A percentile compares a stretch with the other conserved stretches of the same genome.
Conservation (phyloP, 106 monocot species). For the Agapanthus africanus region DNA sequence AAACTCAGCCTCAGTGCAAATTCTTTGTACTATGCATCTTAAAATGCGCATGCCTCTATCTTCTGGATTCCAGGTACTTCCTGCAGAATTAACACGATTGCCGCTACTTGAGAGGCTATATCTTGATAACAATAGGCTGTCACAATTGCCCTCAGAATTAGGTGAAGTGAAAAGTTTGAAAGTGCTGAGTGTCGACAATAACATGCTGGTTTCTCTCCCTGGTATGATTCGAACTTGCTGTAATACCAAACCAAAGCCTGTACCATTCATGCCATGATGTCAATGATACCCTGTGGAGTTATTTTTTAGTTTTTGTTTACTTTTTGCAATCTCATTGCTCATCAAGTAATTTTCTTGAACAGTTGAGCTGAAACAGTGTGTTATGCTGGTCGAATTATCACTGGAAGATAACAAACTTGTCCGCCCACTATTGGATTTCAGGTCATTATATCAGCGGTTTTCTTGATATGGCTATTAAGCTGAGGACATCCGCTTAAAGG, state of each 20-base stretch:
- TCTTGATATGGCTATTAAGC: not conserved
- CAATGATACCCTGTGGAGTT: not conserved
- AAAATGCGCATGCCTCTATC: not conserved
- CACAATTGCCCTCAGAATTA: conserved; percentile 80
- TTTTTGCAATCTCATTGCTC: not conserved
- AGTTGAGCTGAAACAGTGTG: conserved; percentile 94
- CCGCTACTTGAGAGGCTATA: conserved; percentile 78
- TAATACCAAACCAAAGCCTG: not conserved
- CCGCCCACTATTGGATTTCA: conserved; percentile 96
- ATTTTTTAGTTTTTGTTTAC: not conserved
- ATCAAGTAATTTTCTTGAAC: conserved; percentile 8
- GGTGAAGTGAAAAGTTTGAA: conserved; percentile 78
- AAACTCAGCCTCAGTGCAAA: not conserved
- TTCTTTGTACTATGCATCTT: not conserved
- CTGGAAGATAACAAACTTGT: conserved; percentile 92
- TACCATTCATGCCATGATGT: not conserved
- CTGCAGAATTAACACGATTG: conserved; percentile 66
- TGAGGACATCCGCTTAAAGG: not conserved
- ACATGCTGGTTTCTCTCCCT: conserved; percentile 82
- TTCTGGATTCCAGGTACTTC: conserved; percentile 51
- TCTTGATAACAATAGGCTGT: conserved; percentile 81
- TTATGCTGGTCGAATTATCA: conserved; percentile 78
- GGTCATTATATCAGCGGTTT: conserved; percentile 42
- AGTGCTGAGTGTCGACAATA: conserved; percentile 83
- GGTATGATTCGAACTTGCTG: conserved; percentile 44